Evolutionary conservation across 768 basidiomycete species (phyloP), one percentile per base, ranked within the genome.

Genomic region (Boletus patriciae): DNA sequence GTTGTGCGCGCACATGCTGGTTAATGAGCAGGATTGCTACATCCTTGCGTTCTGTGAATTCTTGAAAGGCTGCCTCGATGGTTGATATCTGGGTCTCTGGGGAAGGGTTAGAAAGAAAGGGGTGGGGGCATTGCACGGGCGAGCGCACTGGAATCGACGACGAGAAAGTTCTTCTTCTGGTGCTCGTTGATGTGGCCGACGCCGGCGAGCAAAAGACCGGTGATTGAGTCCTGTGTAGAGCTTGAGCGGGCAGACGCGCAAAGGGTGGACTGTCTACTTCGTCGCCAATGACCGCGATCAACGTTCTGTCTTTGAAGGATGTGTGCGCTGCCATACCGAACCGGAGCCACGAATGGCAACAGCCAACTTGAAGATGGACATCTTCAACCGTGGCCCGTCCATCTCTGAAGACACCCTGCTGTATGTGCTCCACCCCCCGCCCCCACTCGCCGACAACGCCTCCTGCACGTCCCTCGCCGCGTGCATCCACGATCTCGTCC

Each of bases 1-100:
- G 36, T 46, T 37, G 31, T 18, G 45, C 23, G 75, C 90, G 64
- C 60, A 94, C 96, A 80, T 99, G 94, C 73, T 99, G 97, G 79
- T 98, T 99, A 68, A 99, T 98, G 64, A 99, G 80, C 15, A 99
- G 77, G 62, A 99, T 98, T 43, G 95, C 97, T 51, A 98, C 87
- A 68, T 99, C 97, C 68, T 88, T 89, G 57, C 97, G 85, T 71
- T 93, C 86, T 3, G 94, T 98, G 74, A 90, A 98, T 58, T 97
- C 94, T 67, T 94, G 86, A 73, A 99, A 99, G 8, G 92, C 83
- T 25, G 86, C 81, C 73, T 99, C 97, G 62, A 99, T 95, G 6
- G 85, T 83, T 4, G 92, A 87, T 44, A 92, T 82, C 69, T 92
- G 89, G 3, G 97, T 99, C 74, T 96, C 96, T 98, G 61, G 16